Percentiles rank a stretch among this genome's conserved stretches.
phyloP scores from a whole-genome alignment of 2,329 filamentous ascomycete species.

The Aspergillus niger region DNA sequence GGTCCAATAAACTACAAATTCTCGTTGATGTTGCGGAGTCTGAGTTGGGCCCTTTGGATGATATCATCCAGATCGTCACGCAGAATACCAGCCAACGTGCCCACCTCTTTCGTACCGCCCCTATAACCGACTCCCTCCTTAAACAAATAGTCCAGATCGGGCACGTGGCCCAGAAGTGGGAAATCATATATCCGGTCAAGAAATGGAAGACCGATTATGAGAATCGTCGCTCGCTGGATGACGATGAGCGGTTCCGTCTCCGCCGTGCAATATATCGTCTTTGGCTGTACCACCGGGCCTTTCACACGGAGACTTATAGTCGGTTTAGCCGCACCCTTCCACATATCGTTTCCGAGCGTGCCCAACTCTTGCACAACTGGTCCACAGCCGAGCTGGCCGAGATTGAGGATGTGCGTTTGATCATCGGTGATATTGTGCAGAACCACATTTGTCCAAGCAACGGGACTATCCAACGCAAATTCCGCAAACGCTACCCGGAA shows the following conservation, averaged over 20 bases:
- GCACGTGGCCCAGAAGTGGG: slow-evolving; percentile 59
- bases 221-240: slow-evolving; percentile 55
- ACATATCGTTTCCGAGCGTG: slow-evolving; percentile 53
- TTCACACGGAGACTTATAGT: slow-evolving; percentile 55
- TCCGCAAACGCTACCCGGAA: slow-evolving; percentile 58
- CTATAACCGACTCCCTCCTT: slow-evolving; percentile 58
- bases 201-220: slow-evolving; percentile 63
- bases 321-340: slow-evolving; percentile 53
- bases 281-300: slow-evolving; percentile 62
- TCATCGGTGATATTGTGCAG: slow-evolving; percentile 59
- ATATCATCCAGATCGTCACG: slow-evolving; percentile 62
- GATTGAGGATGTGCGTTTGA: slow-evolving; percentile 58
- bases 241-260: slow-evolving; percentile 53
- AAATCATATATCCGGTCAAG: slow-evolving; percentile 63
- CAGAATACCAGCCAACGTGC: slow-evolving; percentile 62
- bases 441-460: slow-evolving; percentile 64
- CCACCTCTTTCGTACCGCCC: slow-evolving; percentile 55
- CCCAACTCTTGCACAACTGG: slow-evolving; percentile 62
- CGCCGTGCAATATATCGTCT: slow-evolving; percentile 62
- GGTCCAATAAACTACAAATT: slow-evolving; percentile 57
- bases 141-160: slow-evolving; percentile 58
- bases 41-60: slow-evolving; percentile 60
- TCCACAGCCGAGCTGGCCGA: slow-evolving; percentile 57
- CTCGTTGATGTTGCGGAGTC: slow-evolving; percentile 56
- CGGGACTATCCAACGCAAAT: slow-evolving; percentile 60